These are phyloP conservation scores for Mucor irregularis DNA, from an alignment of 371 early-diverging fungal species.

Conservation along the genomic window DNA sequence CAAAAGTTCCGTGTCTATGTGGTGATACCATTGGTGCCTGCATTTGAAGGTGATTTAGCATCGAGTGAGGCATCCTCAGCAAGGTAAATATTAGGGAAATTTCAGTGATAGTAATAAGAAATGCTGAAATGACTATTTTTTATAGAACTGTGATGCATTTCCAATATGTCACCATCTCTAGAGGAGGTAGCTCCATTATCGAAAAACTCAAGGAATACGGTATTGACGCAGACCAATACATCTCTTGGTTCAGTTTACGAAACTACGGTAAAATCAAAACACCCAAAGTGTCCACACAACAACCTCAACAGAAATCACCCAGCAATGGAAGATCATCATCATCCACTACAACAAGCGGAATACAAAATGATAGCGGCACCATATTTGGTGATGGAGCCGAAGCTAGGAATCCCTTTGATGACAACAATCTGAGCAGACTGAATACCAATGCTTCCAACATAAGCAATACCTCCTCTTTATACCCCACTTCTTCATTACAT, in stretches of 20 bases:
- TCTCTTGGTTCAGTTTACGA: slow-evolving; percentile 77
- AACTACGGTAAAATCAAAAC: slow-evolving; percentile 63
- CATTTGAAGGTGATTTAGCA: slow-evolving; percentile 83
- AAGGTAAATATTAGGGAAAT: slow-evolving; percentile 45
- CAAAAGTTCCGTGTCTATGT: slow-evolving; percentile 83
- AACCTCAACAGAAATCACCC: neutral
- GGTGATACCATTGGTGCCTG: slow-evolving; percentile 89
- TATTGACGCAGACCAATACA: slow-evolving; percentile 74
- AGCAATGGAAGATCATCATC: neutral
- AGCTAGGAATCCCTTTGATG: slow-evolving; percentile 22
- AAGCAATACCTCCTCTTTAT: neutral
- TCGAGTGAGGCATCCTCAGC: slow-evolving; percentile 74
- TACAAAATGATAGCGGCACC: slow-evolving; percentile 13
- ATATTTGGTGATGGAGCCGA: slow-evolving; percentile 11
- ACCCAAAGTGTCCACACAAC: neutral
- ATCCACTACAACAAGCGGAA: neutral
- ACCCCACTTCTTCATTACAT: neutral
- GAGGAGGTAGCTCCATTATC: slow-evolving; percentile 74
- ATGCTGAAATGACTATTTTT: neutral
- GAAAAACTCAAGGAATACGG: slow-evolving; percentile 63
- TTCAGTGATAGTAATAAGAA: neutral
- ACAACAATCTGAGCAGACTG: slow-evolving; percentile 6
- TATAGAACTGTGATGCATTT: slow-evolving; percentile 73
- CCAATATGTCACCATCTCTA: slow-evolving; percentile 82
- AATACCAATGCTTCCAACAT: slow-evolving; percentile 6